Percentiles rank a stretch among this genome's conserved stretches.
Evolutionary conservation across 2,329 filamentous ascomycete genomes (phyloP).

Genomic region (Colletotrichum noveboracense): DNA sequence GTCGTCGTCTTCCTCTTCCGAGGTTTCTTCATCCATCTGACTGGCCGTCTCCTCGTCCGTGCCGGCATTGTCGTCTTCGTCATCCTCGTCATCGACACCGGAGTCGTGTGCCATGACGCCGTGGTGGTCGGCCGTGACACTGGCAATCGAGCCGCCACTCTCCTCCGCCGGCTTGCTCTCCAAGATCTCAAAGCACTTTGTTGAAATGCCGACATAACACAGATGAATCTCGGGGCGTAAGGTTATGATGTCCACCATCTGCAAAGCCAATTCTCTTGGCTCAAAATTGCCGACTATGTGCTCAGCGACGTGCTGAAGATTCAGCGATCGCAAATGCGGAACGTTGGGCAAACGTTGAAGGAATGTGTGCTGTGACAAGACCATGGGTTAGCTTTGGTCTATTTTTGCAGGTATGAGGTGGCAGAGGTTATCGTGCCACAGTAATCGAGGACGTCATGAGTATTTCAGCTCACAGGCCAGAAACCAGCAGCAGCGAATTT

Average conservation of each 20-base stretch:
- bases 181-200: constrained; percentile 82
- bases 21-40: constrained; percentile 34
- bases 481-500: background rate
- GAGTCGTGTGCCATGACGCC: constrained; percentile 22
- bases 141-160: constrained; percentile 23
- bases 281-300: constrained; percentile 61
- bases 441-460: background rate
- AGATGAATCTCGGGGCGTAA: constrained; percentile 77
- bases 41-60: constrained; percentile 36
- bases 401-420: background rate
- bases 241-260: constrained; percentile 79
- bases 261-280: constrained; percentile 73
- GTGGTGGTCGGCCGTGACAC: constrained; percentile 22
- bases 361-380: constrained; percentile 69
- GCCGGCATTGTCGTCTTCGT: constrained; percentile 40
- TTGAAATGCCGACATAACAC: constrained; percentile 77
- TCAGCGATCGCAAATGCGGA: constrained; percentile 72
- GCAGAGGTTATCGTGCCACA: background rate
- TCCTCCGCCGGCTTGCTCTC: constrained; percentile 62
- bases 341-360: constrained; percentile 76
- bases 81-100: constrained; percentile 35
- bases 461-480: background rate
- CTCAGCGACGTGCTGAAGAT: constrained; percentile 72
- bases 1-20: constrained; percentile 29
- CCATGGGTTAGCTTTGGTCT: constrained; percentile 18